Evolutionary conservation across 2,329 filamentous ascomycete genomes (phyloP), one percentile per base, ranked within the genome.

Genomic region (Westerdykella aurantiaca): DNA sequence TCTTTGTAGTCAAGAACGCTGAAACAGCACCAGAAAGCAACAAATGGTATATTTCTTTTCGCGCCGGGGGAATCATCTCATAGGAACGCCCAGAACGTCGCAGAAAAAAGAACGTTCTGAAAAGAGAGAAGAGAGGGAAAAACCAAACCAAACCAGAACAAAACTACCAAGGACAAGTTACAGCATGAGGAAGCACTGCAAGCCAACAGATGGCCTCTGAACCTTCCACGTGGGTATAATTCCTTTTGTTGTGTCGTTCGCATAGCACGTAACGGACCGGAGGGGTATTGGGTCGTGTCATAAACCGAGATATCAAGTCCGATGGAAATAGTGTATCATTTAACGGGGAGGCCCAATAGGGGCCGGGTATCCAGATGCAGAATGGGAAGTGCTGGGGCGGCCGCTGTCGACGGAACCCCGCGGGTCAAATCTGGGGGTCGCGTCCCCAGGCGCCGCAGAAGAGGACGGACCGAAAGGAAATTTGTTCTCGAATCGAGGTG

Each of bases 311-410:
- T 61, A 58, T 53, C 37, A 63, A 56, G 49, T 35, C 33, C 33
- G 10, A 35, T 58, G 52, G 52, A 60, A 61, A 57, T 58, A 55
- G 58, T 63, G 55, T 66, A 64, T 65, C 58, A 59, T 62, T 83
- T 85, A 91, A 86, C 87, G 87, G 77, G 85, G 88, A 80, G 86
- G 85, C 78, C 86, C 87, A 78, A 89, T 85, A 57, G 86, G 86
- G 76, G 82, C 88, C 79, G 88, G 86, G 86, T 93, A 93, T 88
- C 88, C 88, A 82, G 88, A 91, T 86, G 85, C 86, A 79, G 88
- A 95, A 84, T 95, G 86, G 75, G 88, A 93, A 75, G 88, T 95
- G 64, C 86, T 91, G 69, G 88, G 88, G 67, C 88, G 86, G 68
- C 88, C 88, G 76, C 87, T 93, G 72, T 95, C 88, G 68, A 86